Percentiles rank a stretch among this genome's conserved stretches.
Conservation (phyloP, 2,329 filamentous ascomycete species). For the Verticillium isaacii region DNA sequence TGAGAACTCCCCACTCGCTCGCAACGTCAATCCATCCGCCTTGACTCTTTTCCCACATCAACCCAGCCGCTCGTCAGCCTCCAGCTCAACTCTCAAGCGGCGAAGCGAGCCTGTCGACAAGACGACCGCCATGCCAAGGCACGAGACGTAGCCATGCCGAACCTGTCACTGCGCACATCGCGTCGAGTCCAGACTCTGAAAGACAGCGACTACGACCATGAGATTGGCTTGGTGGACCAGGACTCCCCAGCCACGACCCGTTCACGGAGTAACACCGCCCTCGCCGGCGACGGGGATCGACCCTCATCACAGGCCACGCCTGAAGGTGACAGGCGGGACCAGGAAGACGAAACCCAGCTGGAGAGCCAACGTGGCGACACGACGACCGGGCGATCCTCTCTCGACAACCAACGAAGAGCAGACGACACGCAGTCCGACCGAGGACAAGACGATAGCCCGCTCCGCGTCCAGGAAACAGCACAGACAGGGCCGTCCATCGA, state of each 20-base stretch:
- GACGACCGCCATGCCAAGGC: conserved; percentile 2
- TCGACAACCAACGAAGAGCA: background rate
- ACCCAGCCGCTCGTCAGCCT: background rate
- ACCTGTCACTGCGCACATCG: conserved; percentile 32
- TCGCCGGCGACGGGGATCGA: conserved; percentile 1
- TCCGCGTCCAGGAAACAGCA: conserved; percentile 1
- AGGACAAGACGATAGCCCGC: background rate
- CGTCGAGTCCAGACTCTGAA: conserved; percentile 51
- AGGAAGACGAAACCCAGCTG: conserved; percentile 2
- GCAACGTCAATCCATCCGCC: background rate
- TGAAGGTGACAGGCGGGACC: background rate
- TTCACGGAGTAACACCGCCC: conserved; percentile 5
- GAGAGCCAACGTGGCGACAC: background rate
- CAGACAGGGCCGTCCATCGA: conserved; percentile 11
- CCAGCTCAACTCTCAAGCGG: background rate
- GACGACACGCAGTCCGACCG: background rate
- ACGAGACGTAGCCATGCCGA: conserved; percentile 26
- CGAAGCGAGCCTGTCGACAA: background rate
- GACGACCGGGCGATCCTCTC: background rate
- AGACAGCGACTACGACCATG: conserved; percentile 64
- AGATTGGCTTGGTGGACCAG: conserved; percentile 64
- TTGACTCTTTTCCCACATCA: background rate
- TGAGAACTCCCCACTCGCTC: background rate
- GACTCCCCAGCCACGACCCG: conserved; percentile 18
- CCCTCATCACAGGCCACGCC: conserved; percentile 1